A percentile compares a stretch with the other conserved stretches of the same genome.
These are phyloP conservation scores for Chamaecrista fasciculata DNA, from an alignment of 306 rosid genomes.

Conservation along the genomic window DNA sequence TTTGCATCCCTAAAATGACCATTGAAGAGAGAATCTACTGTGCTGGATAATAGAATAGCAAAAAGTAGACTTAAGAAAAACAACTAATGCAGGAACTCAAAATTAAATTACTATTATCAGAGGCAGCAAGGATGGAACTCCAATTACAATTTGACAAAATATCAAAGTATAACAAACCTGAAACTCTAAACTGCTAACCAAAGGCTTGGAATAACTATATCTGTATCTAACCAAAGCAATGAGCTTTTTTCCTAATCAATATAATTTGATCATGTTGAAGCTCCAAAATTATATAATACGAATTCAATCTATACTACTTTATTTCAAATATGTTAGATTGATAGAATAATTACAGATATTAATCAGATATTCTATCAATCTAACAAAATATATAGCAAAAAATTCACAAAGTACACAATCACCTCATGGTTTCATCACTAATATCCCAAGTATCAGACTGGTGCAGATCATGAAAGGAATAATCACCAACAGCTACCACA, in stretches of 20 bases:
- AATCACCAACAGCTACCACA: slow-evolving; percentile 80
- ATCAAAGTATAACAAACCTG: slow-evolving; percentile 1
- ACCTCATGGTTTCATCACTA: slow-evolving; percentile 58
- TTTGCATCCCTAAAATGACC: slow-evolving; percentile 8
- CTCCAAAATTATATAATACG: slow-evolving; percentile 2
- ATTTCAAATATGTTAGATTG: too few relatives aligned
- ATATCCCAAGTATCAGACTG: slow-evolving; percentile 53
- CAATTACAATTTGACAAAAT: background rate
- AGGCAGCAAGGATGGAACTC: slow-evolving; percentile 3
- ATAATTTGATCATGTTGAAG: slow-evolving; percentile 19
- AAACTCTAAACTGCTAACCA: background rate
- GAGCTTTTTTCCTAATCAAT: slow-evolving; percentile 10
- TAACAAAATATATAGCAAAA: slow-evolving; percentile 22
- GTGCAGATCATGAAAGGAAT: slow-evolving; percentile 55
- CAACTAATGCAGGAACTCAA: background rate
- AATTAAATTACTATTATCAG: slow-evolving; percentile 11
- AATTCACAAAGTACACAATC: slow-evolving; percentile 18
- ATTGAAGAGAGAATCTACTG: slow-evolving; percentile 1
- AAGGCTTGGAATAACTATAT: background rate
- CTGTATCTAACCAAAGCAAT: background rate
- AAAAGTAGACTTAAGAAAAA: background rate
- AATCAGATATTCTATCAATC: too few relatives aligned
- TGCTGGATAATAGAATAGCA: background rate
- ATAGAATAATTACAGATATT: too few relatives aligned
- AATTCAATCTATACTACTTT: background rate